Base-by-base conservation (phyloP, 371 early-diverging fungal species). In the Capniomyces stellatus region DNA sequence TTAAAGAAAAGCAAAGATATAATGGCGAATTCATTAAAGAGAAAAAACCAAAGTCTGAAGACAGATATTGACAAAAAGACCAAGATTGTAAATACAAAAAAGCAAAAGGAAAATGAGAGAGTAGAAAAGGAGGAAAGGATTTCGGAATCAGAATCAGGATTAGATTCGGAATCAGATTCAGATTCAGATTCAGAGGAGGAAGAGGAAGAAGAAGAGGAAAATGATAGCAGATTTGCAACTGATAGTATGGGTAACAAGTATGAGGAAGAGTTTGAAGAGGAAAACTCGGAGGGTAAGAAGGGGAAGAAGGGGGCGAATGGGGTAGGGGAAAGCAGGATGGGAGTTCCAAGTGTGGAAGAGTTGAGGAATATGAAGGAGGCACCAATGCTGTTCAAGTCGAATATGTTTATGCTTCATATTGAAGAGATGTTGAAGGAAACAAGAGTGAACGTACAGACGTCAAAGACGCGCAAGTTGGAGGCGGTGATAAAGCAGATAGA, bases 401-500 rank as follows among this genome's bases (percentile, higher is more conserved):
- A 92, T 64, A 74, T 94, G 44, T 90, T 92, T 71, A 86, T 84
- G 63, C 68, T 92, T 46, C 88, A 92, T 79, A 80, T 87, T 52
- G 89, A 89, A 51, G 92, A 92, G 61, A 66, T 94, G 43, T 59
- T 92, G 29, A 63, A 65, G 31, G 90, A 92, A 60, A 77, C 83
- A 21, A 52, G 63, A 12, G 59, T 86, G 23, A 71, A 79, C 44
- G 77, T 78, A n/a, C 50, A 47, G 27, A 58, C 51, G 46, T 74
- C 75, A 27, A 82, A 81, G 40, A 71, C 75, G 25, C 78, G 74
- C 47, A 66, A 75, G n/a, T 58, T 91, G 51, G 85, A 89, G 57
- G 76, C 73, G 15, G 77, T 79, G 18, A 76, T 94, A 39, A 77
- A 82, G 54, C 69, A 76, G 53, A 27, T 81, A 23, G 77, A 75